A percentile compares a stretch with the other conserved stretches of the same genome.
phyloP scores from a whole-genome alignment of 192 early-diverging fungal species.

The Mortierella antarctica region DNA sequence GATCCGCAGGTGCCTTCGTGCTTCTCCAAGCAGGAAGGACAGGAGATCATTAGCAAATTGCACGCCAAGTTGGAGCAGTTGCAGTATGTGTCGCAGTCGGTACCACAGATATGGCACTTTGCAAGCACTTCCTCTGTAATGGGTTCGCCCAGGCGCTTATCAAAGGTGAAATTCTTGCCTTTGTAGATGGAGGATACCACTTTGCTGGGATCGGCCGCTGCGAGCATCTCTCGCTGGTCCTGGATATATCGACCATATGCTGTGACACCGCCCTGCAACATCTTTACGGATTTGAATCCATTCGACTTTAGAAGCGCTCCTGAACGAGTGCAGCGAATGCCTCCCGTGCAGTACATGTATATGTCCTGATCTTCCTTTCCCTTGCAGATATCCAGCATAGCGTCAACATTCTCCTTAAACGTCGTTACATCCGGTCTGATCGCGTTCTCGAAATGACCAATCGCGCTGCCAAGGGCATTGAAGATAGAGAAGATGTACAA shows the following conservation, averaged over 20 bases:
- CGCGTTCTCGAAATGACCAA: conserved; percentile 78
- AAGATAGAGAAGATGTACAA: neutral
- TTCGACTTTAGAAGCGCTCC: conserved; percentile 76
- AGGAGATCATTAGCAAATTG: conserved; percentile 79
- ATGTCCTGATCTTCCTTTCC: conserved; percentile 68
- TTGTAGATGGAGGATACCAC: conserved; percentile 65
- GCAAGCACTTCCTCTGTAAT: conserved; percentile 74
- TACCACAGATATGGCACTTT: conserved; percentile 77
- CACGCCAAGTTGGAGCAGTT: conserved; percentile 80
- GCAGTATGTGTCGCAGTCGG: conserved; percentile 69
- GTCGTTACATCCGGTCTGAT: conserved; percentile 78
- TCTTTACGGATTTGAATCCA: conserved; percentile 74
- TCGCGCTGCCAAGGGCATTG: conserved; percentile 50
- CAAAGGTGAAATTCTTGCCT: conserved; percentile 88
- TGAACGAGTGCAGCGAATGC: conserved; percentile 86
- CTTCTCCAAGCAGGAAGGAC: conserved; percentile 61
- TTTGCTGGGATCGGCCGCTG: neutral
- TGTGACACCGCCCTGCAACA: conserved; percentile 79
- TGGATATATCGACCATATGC: conserved; percentile 76
- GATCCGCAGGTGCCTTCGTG: conserved; percentile 64
- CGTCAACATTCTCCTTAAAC: conserved; percentile 73
- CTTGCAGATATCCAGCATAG: conserved; percentile 70
- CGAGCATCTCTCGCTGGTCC: conserved; percentile 19
- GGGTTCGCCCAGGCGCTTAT: conserved; percentile 78
- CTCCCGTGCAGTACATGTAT: conserved; percentile 88